Conservation (phyloP, 1,284 basidiomycete genomes). For the Omphalotus olearius region DNA sequence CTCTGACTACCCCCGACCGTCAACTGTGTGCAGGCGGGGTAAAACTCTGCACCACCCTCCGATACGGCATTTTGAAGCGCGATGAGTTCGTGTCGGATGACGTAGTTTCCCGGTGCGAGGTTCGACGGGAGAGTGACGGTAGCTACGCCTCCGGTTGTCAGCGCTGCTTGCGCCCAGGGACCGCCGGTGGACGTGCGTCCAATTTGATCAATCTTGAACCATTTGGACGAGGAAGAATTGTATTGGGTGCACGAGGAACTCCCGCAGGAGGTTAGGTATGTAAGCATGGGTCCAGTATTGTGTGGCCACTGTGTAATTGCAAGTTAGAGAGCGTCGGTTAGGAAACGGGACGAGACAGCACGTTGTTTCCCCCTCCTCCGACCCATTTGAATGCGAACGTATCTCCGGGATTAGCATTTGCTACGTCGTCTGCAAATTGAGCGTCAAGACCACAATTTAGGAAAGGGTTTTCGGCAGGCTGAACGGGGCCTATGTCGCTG, state of each 20-base stretch:
- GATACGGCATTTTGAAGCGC: constrained; percentile 43
- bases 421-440: constrained; percentile 46
- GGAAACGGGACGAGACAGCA: neutral
- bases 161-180: constrained; percentile 13
- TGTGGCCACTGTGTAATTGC: constrained; percentile 28
- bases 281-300: constrained; percentile 51
- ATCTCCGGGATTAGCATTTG: constrained; percentile 62
- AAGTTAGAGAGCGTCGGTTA: neutral
- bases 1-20: constrained; percentile 39
- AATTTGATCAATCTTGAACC: constrained; percentile 44
- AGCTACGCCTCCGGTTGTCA: constrained; percentile 19
- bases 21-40: constrained; percentile 52
- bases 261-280: constrained; percentile 53
- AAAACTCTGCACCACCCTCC: constrained; percentile 51
- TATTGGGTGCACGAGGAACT: constrained; percentile 45
- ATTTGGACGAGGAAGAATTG: constrained; percentile 42
- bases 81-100: constrained; percentile 54
- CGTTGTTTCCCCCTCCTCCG: constrained; percentile 29
- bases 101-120: constrained; percentile 45
- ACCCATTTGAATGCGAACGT: constrained; percentile 55
- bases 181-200: constrained; percentile 7
- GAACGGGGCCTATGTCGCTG: constrained; percentile 41
- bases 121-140: constrained; percentile 40
- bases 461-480: constrained; percentile 36
- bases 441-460: constrained; percentile 53